phyloP scores from a whole-genome alignment of 1,139 yeast species.

The Arxiozyma slooffiae region DNA sequence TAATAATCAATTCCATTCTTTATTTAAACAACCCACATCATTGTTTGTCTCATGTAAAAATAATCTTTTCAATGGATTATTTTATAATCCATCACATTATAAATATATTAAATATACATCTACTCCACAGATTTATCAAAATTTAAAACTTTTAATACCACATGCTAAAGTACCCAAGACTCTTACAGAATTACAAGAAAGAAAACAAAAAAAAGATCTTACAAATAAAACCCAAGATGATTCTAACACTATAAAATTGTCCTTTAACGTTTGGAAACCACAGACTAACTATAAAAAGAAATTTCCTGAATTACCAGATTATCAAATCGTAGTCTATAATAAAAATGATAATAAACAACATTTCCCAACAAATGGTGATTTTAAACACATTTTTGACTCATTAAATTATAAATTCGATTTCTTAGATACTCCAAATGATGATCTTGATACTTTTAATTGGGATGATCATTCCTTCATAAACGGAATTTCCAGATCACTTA shows the following conservation, averaged over 20 bases:
- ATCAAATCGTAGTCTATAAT: constrained; percentile 53
- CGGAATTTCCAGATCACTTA: constrained; percentile 22
- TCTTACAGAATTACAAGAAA: constrained; percentile 7
- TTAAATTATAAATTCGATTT: constrained; percentile 27
- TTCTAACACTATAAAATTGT: constrained; percentile 10
- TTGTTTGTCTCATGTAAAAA: constrained; percentile 6
- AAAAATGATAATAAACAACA: constrained; percentile 33
- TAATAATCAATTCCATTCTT: constrained; percentile 8
- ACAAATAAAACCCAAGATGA: background rate
- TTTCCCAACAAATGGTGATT: constrained; percentile 45
- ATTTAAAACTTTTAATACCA: constrained; percentile 34
- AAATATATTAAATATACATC: constrained; percentile 31
- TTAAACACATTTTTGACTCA: constrained; percentile 18
- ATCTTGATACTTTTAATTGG: constrained; percentile 17
- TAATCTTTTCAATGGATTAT: constrained; percentile 16
- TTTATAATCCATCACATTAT: constrained; percentile 26
- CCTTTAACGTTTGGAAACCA: constrained; percentile 82
- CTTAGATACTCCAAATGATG: constrained; percentile 8
- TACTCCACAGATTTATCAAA: constrained; percentile 35
- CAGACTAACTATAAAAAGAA: constrained; percentile 58
- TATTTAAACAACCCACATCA: constrained; percentile 15
- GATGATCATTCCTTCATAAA: constrained; percentile 18
- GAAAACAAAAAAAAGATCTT: background rate
- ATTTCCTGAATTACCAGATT: constrained; percentile 64
- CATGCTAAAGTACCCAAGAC: constrained; percentile 20